phyloP scores from a whole-genome alignment of 768 basidiomycete species.

The Mycena venus region DNA sequence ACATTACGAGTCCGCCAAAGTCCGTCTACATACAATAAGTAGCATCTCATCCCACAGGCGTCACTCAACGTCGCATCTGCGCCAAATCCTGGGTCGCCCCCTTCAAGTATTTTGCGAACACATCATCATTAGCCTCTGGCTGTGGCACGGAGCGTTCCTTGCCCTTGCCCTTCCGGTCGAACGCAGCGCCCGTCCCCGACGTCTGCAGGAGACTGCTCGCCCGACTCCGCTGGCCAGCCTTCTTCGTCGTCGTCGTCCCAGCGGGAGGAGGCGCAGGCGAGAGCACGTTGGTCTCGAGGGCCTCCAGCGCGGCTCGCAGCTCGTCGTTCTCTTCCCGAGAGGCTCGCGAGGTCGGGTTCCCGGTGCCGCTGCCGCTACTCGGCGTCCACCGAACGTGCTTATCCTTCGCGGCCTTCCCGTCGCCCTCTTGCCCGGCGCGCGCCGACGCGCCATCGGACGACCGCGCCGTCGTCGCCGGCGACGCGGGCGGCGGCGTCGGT shows the following conservation, averaged over 20 bases:
- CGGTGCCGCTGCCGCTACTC: background rate
- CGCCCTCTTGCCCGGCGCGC: background rate
- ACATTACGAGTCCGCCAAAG: too few relatives aligned
- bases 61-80: background rate
- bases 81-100: constrained; percentile 26
- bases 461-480: background rate
- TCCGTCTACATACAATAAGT: too few relatives aligned
- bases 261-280: background rate
- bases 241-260: constrained; percentile 13
- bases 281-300: background rate
- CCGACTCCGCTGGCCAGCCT: constrained; percentile 14
- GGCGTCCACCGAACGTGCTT: constrained; percentile 30
- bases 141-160: constrained; percentile 20
- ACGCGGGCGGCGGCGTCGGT: constrained; percentile 1
- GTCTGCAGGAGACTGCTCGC: constrained; percentile 23
- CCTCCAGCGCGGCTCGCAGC: constrained; percentile 5
- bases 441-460: background rate
- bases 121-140: constrained; percentile 18
- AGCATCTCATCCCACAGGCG: background rate
- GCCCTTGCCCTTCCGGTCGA: constrained; percentile 30
- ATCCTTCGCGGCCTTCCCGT: constrained; percentile 16
- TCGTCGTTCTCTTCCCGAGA: constrained; percentile 6
- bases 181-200: constrained; percentile 1
- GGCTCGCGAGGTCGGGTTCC: background rate
- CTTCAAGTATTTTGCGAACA: constrained; percentile 21